phyloP scores from a whole-genome alignment of 78 protist genomes.

The Dictyostelium brefeldianum region DNA sequence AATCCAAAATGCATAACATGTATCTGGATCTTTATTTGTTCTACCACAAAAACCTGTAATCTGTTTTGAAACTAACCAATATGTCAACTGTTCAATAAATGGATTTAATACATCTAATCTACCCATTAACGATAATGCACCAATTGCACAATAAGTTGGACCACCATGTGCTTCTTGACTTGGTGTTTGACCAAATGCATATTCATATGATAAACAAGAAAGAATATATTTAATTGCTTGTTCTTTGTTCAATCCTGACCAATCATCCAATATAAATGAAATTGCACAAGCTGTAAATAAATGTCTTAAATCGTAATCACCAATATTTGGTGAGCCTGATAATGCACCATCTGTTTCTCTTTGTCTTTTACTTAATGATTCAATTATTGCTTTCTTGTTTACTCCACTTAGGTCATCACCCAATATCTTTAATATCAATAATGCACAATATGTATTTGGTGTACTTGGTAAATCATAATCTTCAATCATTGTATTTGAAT shows the following conservation, averaged over 20 bases:
- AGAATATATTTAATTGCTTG: constrained; percentile 43
- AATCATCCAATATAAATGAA: constrained; percentile 80
- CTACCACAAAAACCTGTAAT: constrained; percentile 96
- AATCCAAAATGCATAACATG: constrained; percentile 98
- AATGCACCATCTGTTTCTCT: constrained; percentile 54
- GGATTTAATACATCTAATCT: constrained; percentile 15
- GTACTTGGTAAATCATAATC: constrained; percentile 67
- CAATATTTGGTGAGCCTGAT: constrained; percentile 43
- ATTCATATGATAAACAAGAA: constrained; percentile 60
- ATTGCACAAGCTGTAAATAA: constrained; percentile 87
- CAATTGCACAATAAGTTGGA: constrained; percentile 89
- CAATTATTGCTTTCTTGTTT: constrained; percentile 53
- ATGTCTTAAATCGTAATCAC: constrained; percentile 87
- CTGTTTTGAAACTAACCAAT: constrained; percentile 79
- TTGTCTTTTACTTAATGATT: constrained; percentile 44
- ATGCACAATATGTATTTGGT: constrained; percentile 89
- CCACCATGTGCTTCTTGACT: constrained; percentile 92
- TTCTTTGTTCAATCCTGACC: constrained; percentile 79
- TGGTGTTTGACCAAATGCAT: constrained; percentile 87
- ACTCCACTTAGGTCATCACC: constrained; percentile 88
- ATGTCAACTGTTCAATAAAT: constrained; percentile 6
- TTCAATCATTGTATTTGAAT: not conserved
- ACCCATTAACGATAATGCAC: constrained; percentile 82
- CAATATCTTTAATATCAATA: constrained; percentile 71
- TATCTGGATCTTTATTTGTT: constrained; percentile 96